Base-by-base conservation (phyloP, 83 land plant species). In the Picea abies region DNA sequence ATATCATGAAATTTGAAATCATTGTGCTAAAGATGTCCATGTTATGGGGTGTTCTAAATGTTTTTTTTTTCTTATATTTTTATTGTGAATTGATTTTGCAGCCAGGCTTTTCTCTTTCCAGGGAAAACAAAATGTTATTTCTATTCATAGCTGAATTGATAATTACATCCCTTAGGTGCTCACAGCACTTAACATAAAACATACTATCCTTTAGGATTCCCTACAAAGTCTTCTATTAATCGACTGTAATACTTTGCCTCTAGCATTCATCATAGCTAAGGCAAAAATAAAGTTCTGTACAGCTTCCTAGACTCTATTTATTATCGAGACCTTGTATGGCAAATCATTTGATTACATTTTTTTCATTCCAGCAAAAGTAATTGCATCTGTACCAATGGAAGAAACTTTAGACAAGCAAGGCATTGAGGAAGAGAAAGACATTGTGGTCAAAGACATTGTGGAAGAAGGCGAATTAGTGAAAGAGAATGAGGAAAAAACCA, bases 401-500 rank as follows among this genome's bases (percentile, higher is more conserved):
- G 83, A 58, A 52, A 29, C 26, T 64, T 64, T 10, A 63, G 91
- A 81, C 20, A 80, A 81, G 65, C 89, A 83, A 60, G 81, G 64
- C 63, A 72, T 64, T 19, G 79, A 82, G 44, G 23, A 62, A 14
- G 71, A n/a, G 64, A 84, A 85, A 70, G 82, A 81, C 32, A 88
- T 81, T 1, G 71, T 32, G 22, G 64, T 47, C 58, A 92, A 89
- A 62, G 64, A 89, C 81, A 71, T 78, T 60, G 68, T 35, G 56
- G 90, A 89, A 79, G 90, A 81, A 41, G 90, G 56, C 26, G 89
- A 91, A 29, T 68, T 70, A 14, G 82, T 86, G 7, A 85, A 65
- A 78, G 93, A 87, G 61, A 88, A 85, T 75, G 92, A 93, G 35
- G 91, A 82, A 37, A 82, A 64, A 32, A 70, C 65, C 26, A 88